A percentile compares a stretch with the other conserved stretches of the same genome.
Conservation (phyloP, 2,329 filamentous ascomycete species). For the Colletotrichum theobromicola region DNA sequence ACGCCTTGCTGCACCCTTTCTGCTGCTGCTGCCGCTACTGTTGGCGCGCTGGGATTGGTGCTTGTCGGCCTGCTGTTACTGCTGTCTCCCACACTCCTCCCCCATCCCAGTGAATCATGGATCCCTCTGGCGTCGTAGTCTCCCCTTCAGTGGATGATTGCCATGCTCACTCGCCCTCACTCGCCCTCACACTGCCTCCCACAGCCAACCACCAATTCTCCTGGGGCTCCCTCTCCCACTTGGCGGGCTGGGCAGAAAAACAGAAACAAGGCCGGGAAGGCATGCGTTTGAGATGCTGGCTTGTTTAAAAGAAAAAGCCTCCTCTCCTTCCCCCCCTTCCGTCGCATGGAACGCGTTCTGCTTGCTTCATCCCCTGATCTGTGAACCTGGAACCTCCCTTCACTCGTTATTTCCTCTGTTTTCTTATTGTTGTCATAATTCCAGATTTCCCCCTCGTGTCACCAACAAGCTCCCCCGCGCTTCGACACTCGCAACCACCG, state of each 20-base stretch:
- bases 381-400: slow-evolving; percentile 4
- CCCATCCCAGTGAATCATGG: neutral
- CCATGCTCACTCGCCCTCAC: neutral
- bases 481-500: neutral
- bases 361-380: slow-evolving; percentile 13
- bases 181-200: neutral
- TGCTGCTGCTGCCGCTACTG: neutral
- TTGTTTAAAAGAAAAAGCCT: slow-evolving; percentile 15
- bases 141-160: neutral
- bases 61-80: neutral
- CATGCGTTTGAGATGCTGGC: slow-evolving; percentile 7
- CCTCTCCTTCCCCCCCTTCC: neutral
- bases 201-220: neutral
- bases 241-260: slow-evolving; percentile 14
- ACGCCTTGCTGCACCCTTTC: slow-evolving; percentile 9
- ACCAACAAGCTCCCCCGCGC: neutral
- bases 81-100: neutral
- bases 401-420: slow-evolving; percentile 4
- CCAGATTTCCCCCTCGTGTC: neutral
- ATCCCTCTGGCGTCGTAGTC: neutral
- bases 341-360: neutral
- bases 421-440: neutral
- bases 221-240: slow-evolving; percentile 1
- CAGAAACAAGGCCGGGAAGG: slow-evolving; percentile 11
- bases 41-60: neutral